Evolutionary conservation across 176 grass and related monocot genomes (phyloP).

Genomic region (Raddia distichophylla): DNA sequence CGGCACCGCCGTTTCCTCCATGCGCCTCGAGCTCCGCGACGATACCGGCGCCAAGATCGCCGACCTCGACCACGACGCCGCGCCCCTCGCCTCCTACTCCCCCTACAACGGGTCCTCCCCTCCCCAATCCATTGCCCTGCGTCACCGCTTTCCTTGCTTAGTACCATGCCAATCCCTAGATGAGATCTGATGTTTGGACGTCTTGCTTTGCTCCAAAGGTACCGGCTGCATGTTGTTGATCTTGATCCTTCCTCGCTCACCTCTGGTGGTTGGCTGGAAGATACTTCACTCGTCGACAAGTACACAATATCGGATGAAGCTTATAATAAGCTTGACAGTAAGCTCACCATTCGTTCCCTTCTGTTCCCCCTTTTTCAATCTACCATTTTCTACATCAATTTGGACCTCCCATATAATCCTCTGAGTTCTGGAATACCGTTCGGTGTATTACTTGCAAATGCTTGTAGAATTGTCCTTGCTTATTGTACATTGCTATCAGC

Average conservation of each 20-base stretch:
- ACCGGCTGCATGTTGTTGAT: conserved; percentile 83
- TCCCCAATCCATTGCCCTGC: not conserved
- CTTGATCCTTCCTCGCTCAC: conserved; percentile 85
- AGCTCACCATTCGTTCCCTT: not conserved
- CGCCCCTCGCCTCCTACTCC: conserved; percentile 67
- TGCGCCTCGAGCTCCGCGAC: conserved; percentile 82
- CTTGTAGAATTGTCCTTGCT: not conserved
- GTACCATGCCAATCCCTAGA: no score
- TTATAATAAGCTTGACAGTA: conserved; percentile 82
- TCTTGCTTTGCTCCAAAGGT: conserved; percentile 44
- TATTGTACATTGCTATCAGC: not conserved
- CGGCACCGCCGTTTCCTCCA: conserved; percentile 65
- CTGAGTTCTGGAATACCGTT: not conserved
- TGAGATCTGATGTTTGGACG: not conserved
- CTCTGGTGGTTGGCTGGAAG: conserved; percentile 94
- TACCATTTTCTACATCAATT: not conserved
- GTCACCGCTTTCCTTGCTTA: not conserved
- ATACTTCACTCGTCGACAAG: conserved; percentile 95
- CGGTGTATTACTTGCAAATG: not conserved
- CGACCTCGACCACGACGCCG: conserved; percentile 61
- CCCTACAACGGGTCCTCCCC: conserved; percentile 62
- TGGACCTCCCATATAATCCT: not conserved
- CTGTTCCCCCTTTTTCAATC: not conserved
- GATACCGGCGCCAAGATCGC: conserved; percentile 70
- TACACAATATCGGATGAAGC: conserved; percentile 91